Percentiles rank a stretch among this genome's conserved stretches.
Conservation (phyloP, 306 rosid species). For the Quillaja saponaria region DNA sequence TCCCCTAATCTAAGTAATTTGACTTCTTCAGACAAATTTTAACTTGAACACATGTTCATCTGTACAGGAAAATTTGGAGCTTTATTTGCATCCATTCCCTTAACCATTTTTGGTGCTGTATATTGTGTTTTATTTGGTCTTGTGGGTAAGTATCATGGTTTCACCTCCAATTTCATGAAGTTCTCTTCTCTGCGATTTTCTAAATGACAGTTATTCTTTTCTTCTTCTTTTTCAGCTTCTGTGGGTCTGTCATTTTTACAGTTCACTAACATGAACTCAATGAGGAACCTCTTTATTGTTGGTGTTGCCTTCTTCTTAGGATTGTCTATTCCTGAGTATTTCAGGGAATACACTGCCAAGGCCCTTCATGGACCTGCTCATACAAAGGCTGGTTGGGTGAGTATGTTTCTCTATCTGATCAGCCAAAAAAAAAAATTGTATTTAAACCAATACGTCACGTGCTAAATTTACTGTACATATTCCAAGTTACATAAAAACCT, state of each 20-base stretch:
- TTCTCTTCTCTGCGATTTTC: conserved; percentile 9
- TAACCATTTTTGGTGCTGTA: conserved; percentile 84
- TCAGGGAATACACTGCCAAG: conserved; percentile 77
- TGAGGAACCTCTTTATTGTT: conserved; percentile 88
- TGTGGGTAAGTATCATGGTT: conserved; percentile 63
- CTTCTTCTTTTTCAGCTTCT: conserved; percentile 65
- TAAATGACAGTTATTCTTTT: conserved; percentile 11
- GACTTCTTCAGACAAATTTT: neutral
- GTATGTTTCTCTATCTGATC: conserved; percentile 32
- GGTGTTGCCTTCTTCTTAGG: conserved; percentile 92
- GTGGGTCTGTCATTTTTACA: conserved; percentile 98
- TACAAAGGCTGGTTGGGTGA: conserved; percentile 95
- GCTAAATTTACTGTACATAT: too few species aligned
- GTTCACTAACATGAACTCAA: conserved; percentile 97
- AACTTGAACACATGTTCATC: conserved; percentile 5
- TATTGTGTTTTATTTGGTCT: conserved; percentile 95
- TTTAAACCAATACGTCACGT: too few species aligned
- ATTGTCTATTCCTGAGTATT: conserved; percentile 83
- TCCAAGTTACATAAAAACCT: too few species aligned
- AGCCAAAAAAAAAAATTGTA: too few species aligned
- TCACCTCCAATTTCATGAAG: conserved; percentile 3
- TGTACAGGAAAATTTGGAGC: conserved; percentile 96
- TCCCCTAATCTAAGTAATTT: neutral
- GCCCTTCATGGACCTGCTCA: conserved; percentile 94
- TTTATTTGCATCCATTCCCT: conserved; percentile 93